These are phyloP conservation scores for Curvularia hawaiiensis DNA, from an alignment of 2,329 filamentous ascomycete species.

Conservation along the genomic window DNA sequence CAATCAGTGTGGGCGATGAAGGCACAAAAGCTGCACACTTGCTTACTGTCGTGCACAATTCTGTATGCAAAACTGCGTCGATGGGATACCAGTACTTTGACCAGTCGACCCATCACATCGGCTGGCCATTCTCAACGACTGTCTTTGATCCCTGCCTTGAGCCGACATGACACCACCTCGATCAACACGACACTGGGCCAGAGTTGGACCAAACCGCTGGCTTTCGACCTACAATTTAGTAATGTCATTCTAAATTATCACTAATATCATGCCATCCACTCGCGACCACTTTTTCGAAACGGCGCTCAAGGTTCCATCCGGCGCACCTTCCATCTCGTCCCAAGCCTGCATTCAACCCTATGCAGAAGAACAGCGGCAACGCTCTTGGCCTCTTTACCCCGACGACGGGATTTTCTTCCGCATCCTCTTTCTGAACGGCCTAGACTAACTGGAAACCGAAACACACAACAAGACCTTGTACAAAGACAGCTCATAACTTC, in stretches of 20 bases:
- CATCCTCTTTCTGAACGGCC: too few species aligned
- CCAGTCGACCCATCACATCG: slow-evolving; percentile 16
- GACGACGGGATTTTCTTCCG: too few species aligned
- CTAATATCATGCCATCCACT: slow-evolving; percentile 23
- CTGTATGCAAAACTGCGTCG: slow-evolving; percentile 17
- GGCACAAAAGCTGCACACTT: slow-evolving; percentile 31
- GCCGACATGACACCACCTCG: slow-evolving; percentile 18
- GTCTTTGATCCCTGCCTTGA: slow-evolving; percentile 26
- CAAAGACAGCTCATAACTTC: too few species aligned
- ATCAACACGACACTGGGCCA: slow-evolving; percentile 18
- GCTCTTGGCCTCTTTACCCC: slow-evolving; percentile 20
- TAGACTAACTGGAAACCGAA: too few species aligned
- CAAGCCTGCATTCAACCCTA: slow-evolving; percentile 22
- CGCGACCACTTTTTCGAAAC: slow-evolving; percentile 23
- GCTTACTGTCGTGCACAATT: slow-evolving; percentile 22
- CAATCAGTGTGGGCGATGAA: slow-evolving; percentile 19
- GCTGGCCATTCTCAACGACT: slow-evolving; percentile 28
- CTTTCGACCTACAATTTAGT: slow-evolving; percentile 34
- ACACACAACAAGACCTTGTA: too few species aligned
- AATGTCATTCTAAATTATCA: slow-evolving; percentile 32
- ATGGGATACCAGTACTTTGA: slow-evolving; percentile 28
- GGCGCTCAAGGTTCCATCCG: not conserved
- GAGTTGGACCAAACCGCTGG: slow-evolving; percentile 17
- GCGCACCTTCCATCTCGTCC: slow-evolving; percentile 6
- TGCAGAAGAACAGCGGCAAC: slow-evolving; percentile 34